Base-by-base conservation (phyloP, 1,284 basidiomycete genomes). In the Cryptococcus floricola region DNA sequence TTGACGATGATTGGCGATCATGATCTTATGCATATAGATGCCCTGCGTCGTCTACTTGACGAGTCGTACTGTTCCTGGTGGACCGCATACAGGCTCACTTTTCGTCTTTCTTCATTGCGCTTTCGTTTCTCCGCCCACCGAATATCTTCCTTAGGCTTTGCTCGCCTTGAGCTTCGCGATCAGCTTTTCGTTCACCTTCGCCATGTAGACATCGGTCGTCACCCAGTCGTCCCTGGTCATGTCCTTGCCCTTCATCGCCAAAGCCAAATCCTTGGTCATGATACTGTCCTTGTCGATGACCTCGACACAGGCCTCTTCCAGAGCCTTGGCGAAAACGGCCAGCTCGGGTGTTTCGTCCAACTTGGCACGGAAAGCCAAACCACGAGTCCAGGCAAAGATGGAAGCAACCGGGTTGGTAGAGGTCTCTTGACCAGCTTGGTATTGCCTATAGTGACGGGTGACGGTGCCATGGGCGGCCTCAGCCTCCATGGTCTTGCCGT, bases 321-420 rank as follows among this genome's bases (percentile, higher is more conserved):
- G 83, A 57, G 86, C 85, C 49, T 81, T 71, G 68, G 89, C 92
- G 79, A 96, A 98, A 48, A 78, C 77, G 56, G 80, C 80, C 45
- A 98, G 84, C 46, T 82, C 80, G 38, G 85, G 83, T 75, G 96
- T 98, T 47, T 80, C 79, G 76, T 98, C 95, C 37, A 97, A 82
- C 80, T 92, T 93, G 64, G 93, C 95, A 61, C 95, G 87, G 81
- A 95, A 92, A 39, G 92, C 80, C 38, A 97, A 82, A 1, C 95
- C 95, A 50, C 96, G 86, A 16, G 95, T 98, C 95, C 95, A 98
- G 13, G 95, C 95, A 71, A 95, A 98, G 81, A 98, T 98, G 56
- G 91, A 94, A 43, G 95, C 95, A 64, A 98, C 93, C 39, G 93
- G 93, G 85, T 98, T 98, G 58, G 95, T 98, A 59, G 89, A 91